Evolutionary conservation across 805 yeast species (phyloP), one percentile per base, ranked within the genome.

Genomic region (Lipomyces kockii): DNA sequence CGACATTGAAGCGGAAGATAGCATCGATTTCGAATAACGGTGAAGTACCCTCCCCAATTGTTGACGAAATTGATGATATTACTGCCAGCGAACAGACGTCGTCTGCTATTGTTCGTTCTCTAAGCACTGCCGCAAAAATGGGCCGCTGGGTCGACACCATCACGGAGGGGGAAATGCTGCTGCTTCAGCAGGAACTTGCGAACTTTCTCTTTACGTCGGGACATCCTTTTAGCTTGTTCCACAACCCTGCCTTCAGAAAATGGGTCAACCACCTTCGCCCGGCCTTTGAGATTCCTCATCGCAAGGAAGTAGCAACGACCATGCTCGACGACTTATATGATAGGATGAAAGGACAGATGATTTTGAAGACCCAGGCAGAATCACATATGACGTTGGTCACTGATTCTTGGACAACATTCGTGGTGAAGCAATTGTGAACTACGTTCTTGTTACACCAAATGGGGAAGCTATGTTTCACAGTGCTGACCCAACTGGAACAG

Each of bases 111-210:
- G 35, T 9, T 51, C 29, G 25, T 51, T 22, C 54, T 51, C 29
- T 22, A 20, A 14, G 54, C 29, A 51, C 27, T n/a, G 29, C 25
- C 14, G 29, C 54, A 51, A 51, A n/a, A 14, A 51, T 51, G 54
- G 54, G 54, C 5, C 54, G 54, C 54, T 51, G 29, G 54, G 17
- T 51, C 54, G 29, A 51, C 54, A 51, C 29, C 54, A 51, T 51
- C 54, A 6, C 25, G 25, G 27, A 51, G 29, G 29, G 54, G 54
- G n/a, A 12, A 22, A 51, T n/a, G n/a, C n/a, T 3, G 27, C n/a
- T 25, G 8, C 27, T 52, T 52, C 27, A 52, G 32, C 55, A 52
- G 8, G 55, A 52, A 52, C 55, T 52, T 39, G 49, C 55, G 3
- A 6, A 22, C 17, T 22, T 52, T 52, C 17, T 22, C 32, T 22